These are phyloP conservation scores for Magnolia kwangsiensis DNA, from an alignment of 164 flowering plant genomes.

Conservation along the genomic window DNA sequence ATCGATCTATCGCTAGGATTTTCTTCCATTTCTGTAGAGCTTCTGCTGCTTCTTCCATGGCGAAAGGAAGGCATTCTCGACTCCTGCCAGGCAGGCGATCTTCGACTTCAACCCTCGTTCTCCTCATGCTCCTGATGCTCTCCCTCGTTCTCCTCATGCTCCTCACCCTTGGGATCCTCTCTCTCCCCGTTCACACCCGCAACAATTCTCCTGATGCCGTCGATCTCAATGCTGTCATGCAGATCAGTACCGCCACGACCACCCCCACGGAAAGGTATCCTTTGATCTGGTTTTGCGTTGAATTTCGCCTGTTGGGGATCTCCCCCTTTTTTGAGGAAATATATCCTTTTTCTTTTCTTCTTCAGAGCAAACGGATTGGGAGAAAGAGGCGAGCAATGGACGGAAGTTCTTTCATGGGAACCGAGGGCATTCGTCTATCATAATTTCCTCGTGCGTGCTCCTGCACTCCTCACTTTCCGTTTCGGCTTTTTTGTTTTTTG, in stretches of 20 bases:
- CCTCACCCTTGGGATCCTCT: conserved; percentile 64
- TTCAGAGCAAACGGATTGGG: conserved; percentile 31
- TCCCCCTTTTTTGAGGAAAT: not conserved
- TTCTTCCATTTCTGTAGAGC: not conserved
- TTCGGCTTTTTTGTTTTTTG: not conserved
- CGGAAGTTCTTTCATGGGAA: conserved; percentile 92
- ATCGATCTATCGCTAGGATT: not conserved
- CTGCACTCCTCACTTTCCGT: not conserved
- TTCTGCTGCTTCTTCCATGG: conserved; percentile 3
- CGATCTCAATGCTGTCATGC: conserved; percentile 55
- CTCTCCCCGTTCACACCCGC: conserved; percentile 40
- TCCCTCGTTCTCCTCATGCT: conserved; percentile 52
- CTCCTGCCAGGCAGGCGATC: conserved; percentile 27
- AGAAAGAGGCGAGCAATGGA: conserved; percentile 60
- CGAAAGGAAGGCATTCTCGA: conserved; percentile 3
- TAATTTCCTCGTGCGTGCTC: conserved; percentile 69
- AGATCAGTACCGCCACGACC: conserved; percentile 12
- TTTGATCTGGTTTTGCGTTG: not conserved
- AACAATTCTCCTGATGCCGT: conserved; percentile 28
- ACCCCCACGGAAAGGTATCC: not conserved
- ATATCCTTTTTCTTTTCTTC: not conserved
- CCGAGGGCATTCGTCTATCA: conserved; percentile 87
- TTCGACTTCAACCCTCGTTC: conserved; percentile 41
- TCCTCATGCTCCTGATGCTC: conserved; percentile 49
- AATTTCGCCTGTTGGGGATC: not conserved